Evolutionary conservation across 352 stramenopile species (phyloP).

Genomic region (Globisporangium nodosum): DNA sequence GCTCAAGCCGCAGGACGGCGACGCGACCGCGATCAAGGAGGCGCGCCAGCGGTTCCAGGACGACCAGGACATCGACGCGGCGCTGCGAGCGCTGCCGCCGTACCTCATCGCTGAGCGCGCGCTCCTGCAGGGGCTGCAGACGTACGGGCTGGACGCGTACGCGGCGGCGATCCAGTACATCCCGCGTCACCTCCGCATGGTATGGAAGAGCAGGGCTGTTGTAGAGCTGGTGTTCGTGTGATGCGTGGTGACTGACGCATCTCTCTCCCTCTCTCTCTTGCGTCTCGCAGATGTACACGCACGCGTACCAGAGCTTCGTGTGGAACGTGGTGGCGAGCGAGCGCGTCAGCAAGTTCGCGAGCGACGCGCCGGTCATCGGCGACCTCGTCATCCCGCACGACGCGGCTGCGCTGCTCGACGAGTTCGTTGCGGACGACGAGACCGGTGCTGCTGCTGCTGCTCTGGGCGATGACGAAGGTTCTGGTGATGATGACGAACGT

Average conservation of each 20-base stretch:
- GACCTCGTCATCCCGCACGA: slow-evolving; percentile 85
- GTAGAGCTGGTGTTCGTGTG: not conserved
- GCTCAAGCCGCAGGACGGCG: slow-evolving; percentile 74
- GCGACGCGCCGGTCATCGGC: slow-evolving; percentile 68
- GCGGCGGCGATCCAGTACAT: slow-evolving; percentile 69
- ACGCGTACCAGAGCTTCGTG: slow-evolving; percentile 94
- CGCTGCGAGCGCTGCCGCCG: slow-evolving; percentile 58
- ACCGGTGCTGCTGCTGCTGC: not conserved
- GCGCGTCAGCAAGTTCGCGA: slow-evolving; percentile 73
- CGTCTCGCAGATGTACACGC: slow-evolving; percentile 71
- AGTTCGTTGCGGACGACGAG: slow-evolving; percentile 27
- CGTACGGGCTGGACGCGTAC: slow-evolving; percentile 51
- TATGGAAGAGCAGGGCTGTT: slow-evolving; percentile 7
- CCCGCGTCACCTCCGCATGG: slow-evolving; percentile 82
- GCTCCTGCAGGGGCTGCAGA: slow-evolving; percentile 56
- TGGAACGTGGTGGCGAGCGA: slow-evolving; percentile 94
- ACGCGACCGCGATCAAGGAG: slow-evolving; percentile 70
- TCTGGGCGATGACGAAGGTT: slow-evolving; percentile 22
- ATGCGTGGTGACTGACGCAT: not conserved
- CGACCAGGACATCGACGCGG: slow-evolving; percentile 43
- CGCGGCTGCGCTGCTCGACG: slow-evolving; percentile 13
- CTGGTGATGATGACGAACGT: slow-evolving; percentile 14
- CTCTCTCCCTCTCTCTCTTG: not conserved
- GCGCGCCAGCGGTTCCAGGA: slow-evolving; percentile 63
- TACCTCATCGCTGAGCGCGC: slow-evolving; percentile 81